Percentiles rank a stretch among this genome's conserved stretches.
These are phyloP conservation scores for Venturia pyrina DNA, from an alignment of 2,329 filamentous ascomycete genomes.

Conservation along the genomic window DNA sequence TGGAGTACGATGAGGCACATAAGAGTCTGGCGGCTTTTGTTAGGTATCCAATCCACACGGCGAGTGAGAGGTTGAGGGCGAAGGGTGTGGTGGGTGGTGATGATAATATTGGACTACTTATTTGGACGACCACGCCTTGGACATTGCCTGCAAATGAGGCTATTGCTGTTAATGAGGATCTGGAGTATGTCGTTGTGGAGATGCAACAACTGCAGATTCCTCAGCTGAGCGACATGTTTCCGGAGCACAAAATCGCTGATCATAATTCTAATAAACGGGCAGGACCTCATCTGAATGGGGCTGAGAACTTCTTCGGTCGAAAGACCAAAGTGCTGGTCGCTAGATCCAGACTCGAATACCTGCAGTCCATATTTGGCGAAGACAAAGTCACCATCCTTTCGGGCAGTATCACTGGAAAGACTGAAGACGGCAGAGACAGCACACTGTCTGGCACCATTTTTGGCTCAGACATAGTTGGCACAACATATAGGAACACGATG, in stretches of 20 bases:
- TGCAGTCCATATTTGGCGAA: constrained; percentile 24
- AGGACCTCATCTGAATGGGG: background rate
- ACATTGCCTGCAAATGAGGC: constrained; percentile 87
- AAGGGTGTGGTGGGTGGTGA: constrained; percentile 26
- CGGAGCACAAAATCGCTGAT: background rate
- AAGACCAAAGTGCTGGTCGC: constrained; percentile 40
- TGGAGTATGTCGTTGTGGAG: constrained; percentile 56
- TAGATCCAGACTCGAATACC: constrained; percentile 54
- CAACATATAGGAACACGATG: constrained; percentile 2
- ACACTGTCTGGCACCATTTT: constrained; percentile 42
- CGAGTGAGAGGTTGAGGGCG: constrained; percentile 35
- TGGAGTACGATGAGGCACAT: constrained; percentile 73
- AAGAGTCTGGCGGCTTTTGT: constrained; percentile 66
- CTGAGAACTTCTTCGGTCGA: background rate
- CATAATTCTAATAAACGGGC: background rate
- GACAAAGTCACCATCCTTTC: constrained; percentile 56
- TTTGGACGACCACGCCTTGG: constrained; percentile 99
- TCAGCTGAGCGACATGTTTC: background rate
- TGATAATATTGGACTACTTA: constrained; percentile 61
- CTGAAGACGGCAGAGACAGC: constrained; percentile 26
- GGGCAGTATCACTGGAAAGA: constrained; percentile 37
- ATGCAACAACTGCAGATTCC: background rate
- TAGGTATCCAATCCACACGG: constrained; percentile 55
- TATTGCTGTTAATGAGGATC: constrained; percentile 66
- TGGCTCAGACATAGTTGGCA: constrained; percentile 7